Conservation (phyloP, 352 stramenopile genomes). For the Elongisporangium senticosum region DNA sequence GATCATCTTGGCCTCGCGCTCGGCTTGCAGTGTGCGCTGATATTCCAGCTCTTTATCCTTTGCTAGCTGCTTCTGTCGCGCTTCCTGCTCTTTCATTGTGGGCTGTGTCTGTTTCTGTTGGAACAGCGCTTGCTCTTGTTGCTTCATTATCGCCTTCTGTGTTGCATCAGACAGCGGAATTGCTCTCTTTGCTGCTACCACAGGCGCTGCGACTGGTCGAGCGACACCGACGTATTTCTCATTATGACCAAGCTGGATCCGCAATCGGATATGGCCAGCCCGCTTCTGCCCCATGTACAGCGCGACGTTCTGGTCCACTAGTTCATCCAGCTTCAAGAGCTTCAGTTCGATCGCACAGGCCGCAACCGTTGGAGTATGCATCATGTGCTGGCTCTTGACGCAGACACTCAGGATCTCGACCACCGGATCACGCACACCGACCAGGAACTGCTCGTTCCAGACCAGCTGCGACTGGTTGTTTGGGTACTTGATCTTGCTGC, state of each 20-base stretch:
- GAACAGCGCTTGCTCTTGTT: neutral
- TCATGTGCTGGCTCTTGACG: conserved; percentile 61
- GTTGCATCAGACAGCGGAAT: neutral
- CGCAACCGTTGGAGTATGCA: conserved; percentile 59
- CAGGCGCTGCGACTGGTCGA: neutral
- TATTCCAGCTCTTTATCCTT: neutral
- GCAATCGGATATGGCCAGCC: conserved; percentile 48
- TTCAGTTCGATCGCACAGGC: conserved; percentile 50
- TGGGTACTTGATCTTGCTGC: conserved; percentile 46
- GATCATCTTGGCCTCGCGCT: neutral
- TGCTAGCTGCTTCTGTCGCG: neutral
- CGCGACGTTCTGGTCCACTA: conserved; percentile 50
- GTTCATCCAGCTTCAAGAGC: conserved; percentile 36
- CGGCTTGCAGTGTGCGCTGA: neutral
- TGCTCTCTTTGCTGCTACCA: neutral
- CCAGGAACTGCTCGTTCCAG: conserved; percentile 77
- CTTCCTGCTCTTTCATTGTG: neutral
- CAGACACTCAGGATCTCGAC: conserved; percentile 60
- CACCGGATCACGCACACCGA: conserved; percentile 39
- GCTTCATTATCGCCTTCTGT: neutral
- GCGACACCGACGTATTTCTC: neutral
- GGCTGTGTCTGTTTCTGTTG: neutral
- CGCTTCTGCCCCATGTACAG: conserved; percentile 38
- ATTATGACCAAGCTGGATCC: neutral
- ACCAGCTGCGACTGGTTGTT: conserved; percentile 27